Conservation (phyloP, 2,329 filamentous ascomycete genomes). For the Hypoxylon sp. region DNA sequence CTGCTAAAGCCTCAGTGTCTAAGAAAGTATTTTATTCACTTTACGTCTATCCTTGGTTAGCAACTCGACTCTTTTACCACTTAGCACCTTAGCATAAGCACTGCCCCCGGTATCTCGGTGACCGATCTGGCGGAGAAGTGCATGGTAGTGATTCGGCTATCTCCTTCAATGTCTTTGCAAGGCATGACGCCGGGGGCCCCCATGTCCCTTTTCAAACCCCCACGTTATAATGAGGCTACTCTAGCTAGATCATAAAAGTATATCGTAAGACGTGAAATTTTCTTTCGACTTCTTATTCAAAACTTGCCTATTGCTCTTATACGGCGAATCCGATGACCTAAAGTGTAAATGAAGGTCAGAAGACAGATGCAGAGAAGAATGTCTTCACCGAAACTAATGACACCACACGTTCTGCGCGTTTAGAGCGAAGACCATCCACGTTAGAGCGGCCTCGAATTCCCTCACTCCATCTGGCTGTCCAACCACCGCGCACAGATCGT, state of each 20-base stretch:
- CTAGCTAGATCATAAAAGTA: conserved; percentile 6
- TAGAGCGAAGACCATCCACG: conserved; percentile 9
- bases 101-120: not conserved
- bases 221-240: conserved; percentile 19
- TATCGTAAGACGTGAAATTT: conserved; percentile 16
- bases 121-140: not conserved
- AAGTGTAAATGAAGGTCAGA: not conserved
- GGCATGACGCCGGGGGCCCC: conserved; percentile 7
- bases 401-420: not conserved
- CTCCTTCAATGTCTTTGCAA: not conserved
- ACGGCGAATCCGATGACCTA: not conserved
- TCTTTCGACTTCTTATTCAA: not conserved
- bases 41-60: not conserved
- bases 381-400: not conserved
- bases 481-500: conserved; percentile 14
- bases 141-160: not conserved
- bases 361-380: not conserved
- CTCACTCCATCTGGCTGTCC: conserved; percentile 7
- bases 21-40: not conserved
- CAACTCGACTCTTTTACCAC: too few species aligned
- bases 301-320: not conserved
- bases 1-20: not conserved
- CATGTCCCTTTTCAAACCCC: conserved; percentile 25
- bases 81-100: not conserved
- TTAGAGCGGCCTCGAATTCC: conserved; percentile 26